A percentile compares a stretch with the other conserved stretches of the same genome.
These are phyloP conservation scores for Penstemon eatonii DNA, from an alignment of 257 asterid genomes.

Conservation along the genomic window DNA sequence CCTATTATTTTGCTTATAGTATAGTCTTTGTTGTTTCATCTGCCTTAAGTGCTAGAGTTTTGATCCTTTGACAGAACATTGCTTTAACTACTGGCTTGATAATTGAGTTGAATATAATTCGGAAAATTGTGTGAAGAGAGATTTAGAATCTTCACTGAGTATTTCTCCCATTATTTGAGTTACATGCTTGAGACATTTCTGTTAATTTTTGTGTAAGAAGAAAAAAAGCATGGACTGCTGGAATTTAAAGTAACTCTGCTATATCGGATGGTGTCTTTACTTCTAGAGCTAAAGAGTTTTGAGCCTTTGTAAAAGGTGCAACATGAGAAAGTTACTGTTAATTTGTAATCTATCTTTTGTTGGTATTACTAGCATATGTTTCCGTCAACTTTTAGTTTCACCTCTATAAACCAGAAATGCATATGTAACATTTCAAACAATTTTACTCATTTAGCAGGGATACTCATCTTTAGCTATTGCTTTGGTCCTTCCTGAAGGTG, in stretches of 20 bases:
- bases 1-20: neutral
- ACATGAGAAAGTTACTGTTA: no score
- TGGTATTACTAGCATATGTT: no score
- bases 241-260: no score
- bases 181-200: neutral
- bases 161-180: neutral
- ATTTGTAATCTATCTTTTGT: neutral
- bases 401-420: neutral
- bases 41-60: neutral
- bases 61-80: neutral
- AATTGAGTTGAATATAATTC: neutral
- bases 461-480: slow-evolving; percentile 96
- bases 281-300: no score
- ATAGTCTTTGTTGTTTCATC: neutral
- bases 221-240: neutral
- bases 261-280: no score
- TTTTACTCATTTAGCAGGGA: slow-evolving; percentile 48
- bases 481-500: slow-evolving; percentile 78
- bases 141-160: neutral
- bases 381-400: neutral
- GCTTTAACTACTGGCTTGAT: neutral
- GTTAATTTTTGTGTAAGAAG: neutral
- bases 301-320: no score
- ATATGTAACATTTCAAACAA: slow-evolving; percentile 5
- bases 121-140: neutral